Conservation (phyloP, 2,329 filamentous ascomycete genomes). For the Venturia effusa region DNA sequence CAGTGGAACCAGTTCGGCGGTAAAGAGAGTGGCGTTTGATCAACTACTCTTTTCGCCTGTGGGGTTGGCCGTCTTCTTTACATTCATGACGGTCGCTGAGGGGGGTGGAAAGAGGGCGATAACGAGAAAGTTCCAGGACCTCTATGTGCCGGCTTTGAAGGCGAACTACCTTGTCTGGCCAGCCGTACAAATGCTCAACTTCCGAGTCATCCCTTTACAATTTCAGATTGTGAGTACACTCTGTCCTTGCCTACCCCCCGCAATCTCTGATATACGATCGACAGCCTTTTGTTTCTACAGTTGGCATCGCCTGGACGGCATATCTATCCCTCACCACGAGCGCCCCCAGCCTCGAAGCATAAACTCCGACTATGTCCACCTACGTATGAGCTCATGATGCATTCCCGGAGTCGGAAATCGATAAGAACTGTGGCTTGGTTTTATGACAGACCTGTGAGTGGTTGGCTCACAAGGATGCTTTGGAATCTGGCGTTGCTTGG, state of each 20-base stretch:
- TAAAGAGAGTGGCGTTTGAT: slow-evolving; percentile 87
- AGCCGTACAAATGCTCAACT: slow-evolving; percentile 91
- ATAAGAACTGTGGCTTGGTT: neutral
- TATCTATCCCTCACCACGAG: slow-evolving; percentile 69
- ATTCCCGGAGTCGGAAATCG: neutral
- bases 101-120: slow-evolving; percentile 77
- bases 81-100: slow-evolving; percentile 91
- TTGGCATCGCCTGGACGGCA: slow-evolving; percentile 96
- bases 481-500: neutral
- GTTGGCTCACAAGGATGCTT: neutral
- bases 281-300: slow-evolving; percentile 86
- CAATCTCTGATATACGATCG: neutral
- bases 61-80: slow-evolving; percentile 82
- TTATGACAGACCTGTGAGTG: neutral
- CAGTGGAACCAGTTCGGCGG: slow-evolving; percentile 58
- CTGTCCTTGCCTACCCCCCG: neutral
- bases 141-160: slow-evolving; percentile 88
- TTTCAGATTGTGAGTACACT: slow-evolving; percentile 74
- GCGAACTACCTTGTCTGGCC: slow-evolving; percentile 96
- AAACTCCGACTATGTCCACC: neutral
- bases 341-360: neutral
- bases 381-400: neutral
- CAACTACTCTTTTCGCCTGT: slow-evolving; percentile 89
- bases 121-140: slow-evolving; percentile 75
- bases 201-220: slow-evolving; percentile 86